Percentiles rank a stretch among this genome's conserved stretches.
These are phyloP conservation scores for Linum usitatissimum DNA, from an alignment of 345 rosid species.

Conservation along the genomic window DNA sequence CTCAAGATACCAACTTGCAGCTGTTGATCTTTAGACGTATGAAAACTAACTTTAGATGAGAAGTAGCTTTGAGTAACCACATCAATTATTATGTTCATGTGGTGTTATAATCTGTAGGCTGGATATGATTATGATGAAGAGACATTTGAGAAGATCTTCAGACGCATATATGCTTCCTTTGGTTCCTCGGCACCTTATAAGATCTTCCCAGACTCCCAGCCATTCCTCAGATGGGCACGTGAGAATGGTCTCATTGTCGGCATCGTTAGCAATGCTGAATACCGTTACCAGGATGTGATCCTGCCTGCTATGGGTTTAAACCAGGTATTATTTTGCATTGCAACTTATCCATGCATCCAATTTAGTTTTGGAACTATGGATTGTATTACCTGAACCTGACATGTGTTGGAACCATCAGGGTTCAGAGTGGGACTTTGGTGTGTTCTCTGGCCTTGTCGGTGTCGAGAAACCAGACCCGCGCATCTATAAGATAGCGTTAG, in stretches of 20 bases:
- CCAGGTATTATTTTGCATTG: constrained; percentile 32
- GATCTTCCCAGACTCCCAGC: constrained; percentile 62
- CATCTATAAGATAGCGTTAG: constrained; percentile 60
- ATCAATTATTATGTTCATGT: too few relatives aligned
- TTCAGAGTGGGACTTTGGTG: constrained; percentile 93
- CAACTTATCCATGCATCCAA: too few relatives aligned
- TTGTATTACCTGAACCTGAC: too few relatives aligned
- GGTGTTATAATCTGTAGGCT: constrained; percentile 39
- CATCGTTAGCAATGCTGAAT: constrained; percentile 75
- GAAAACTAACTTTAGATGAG: too few relatives aligned
- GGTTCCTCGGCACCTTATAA: constrained; percentile 92
- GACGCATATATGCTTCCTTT: constrained; percentile 75
- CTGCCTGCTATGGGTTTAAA: constrained; percentile 78
- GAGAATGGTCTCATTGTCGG: constrained; percentile 59
- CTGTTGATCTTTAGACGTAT: too few relatives aligned
- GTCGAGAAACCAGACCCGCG: constrained; percentile 84
- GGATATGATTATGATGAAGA: constrained; percentile 91
- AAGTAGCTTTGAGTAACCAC: too few relatives aligned
- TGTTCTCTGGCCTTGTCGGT: constrained; percentile 87
- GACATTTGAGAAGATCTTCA: constrained; percentile 80
- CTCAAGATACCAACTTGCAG: too few relatives aligned
- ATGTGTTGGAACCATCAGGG: constrained; percentile 28
- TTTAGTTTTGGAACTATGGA: too few relatives aligned
- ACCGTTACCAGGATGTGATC: constrained; percentile 77
- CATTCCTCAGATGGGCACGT: constrained; percentile 83